Evolutionary conservation across 768 basidiomycete species (phyloP).

Genomic region (Leccinum subgranulosum): DNA sequence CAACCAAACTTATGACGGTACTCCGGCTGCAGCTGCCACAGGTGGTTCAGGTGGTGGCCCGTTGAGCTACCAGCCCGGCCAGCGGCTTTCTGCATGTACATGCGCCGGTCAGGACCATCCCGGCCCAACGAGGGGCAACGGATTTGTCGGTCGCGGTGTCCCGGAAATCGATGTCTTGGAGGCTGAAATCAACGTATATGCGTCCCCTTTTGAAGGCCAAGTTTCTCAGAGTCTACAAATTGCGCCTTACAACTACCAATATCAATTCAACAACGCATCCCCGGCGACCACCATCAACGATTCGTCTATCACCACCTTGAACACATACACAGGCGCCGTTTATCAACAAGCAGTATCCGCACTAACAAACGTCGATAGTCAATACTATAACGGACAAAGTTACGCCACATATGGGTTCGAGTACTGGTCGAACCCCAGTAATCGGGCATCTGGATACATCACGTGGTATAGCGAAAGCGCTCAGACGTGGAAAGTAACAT

Average conservation of each 20-base stretch:
- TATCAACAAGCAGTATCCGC: conserved; percentile 78
- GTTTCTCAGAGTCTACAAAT: conserved; percentile 81
- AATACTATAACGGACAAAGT: conserved; percentile 51
- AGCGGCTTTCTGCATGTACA: conserved; percentile 83
- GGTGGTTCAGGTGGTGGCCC: conserved; percentile 47
- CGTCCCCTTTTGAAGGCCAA: conserved; percentile 50
- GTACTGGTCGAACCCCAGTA: conserved; percentile 71
- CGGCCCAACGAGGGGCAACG: conserved; percentile 53
- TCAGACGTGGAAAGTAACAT: conserved; percentile 69
- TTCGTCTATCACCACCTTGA: conserved; percentile 47
- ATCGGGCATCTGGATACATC: conserved; percentile 69
- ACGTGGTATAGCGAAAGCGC: conserved; percentile 75
- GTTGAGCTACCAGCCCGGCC: conserved; percentile 82
- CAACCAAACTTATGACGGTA: conserved; percentile 69
- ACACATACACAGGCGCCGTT: conserved; percentile 65
- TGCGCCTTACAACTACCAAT: conserved; percentile 75
- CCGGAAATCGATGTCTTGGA: conserved; percentile 96
- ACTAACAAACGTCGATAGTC: conserved; percentile 50
- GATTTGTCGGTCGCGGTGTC: conserved; percentile 62
- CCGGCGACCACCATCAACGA: conserved; percentile 56
- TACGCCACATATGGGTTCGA: conserved; percentile 75
- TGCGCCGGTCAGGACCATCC: conserved; percentile 86
- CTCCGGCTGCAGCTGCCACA: conserved; percentile 56
- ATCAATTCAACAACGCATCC: conserved; percentile 53
- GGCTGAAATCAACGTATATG: conserved; percentile 59